Evolutionary conservation across 2,329 filamentous ascomycete genomes (phyloP).

Genomic region (Cordyceps javanica): DNA sequence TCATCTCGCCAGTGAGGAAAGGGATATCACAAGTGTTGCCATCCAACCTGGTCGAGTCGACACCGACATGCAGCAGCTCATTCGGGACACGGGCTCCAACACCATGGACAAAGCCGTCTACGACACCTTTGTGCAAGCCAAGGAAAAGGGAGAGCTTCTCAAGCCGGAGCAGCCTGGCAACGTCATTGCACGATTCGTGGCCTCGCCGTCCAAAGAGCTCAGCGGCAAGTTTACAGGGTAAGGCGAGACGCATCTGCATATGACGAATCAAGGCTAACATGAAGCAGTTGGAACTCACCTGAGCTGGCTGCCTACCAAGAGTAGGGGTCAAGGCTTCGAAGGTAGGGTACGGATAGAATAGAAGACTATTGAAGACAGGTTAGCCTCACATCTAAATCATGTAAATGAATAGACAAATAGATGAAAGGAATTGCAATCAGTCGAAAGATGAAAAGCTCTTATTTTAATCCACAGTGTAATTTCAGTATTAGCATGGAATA

Average conservation of each 20-base stretch:
- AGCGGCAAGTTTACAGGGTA: slow-evolving; percentile 72
- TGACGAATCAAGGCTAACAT: slow-evolving; percentile 6
- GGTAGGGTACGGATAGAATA: too few species aligned
- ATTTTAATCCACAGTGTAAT: slow-evolving; percentile 59
- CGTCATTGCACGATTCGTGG: slow-evolving; percentile 75
- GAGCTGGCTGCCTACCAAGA: slow-evolving; percentile 50
- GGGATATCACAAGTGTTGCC: slow-evolving; percentile 64
- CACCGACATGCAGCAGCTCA: slow-evolving; percentile 82
- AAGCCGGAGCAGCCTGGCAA: slow-evolving; percentile 77
- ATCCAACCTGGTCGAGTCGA: slow-evolving; percentile 77
- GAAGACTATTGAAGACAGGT: slow-evolving; percentile 14
- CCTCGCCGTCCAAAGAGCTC: slow-evolving; percentile 58
- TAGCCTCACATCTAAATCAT: slow-evolving; percentile 15
- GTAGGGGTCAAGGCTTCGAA: slow-evolving; percentile 12
- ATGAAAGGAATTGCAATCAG: slow-evolving; percentile 45
- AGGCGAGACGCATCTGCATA: slow-evolving; percentile 17
- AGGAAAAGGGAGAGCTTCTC: slow-evolving; percentile 65
- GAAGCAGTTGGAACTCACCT: slow-evolving; percentile 30
- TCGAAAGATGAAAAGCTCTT: slow-evolving; percentile 82
- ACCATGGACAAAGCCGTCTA: slow-evolving; percentile 54
- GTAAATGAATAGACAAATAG: slow-evolving; percentile 18
- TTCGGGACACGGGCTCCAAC: slow-evolving; percentile 55
- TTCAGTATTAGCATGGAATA: slow-evolving; percentile 79
- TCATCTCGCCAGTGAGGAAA: slow-evolving; percentile 72
- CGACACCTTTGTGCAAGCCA: slow-evolving; percentile 60